Base-by-base conservation (phyloP, 306 rosid species). In the Malus orientalis region DNA sequence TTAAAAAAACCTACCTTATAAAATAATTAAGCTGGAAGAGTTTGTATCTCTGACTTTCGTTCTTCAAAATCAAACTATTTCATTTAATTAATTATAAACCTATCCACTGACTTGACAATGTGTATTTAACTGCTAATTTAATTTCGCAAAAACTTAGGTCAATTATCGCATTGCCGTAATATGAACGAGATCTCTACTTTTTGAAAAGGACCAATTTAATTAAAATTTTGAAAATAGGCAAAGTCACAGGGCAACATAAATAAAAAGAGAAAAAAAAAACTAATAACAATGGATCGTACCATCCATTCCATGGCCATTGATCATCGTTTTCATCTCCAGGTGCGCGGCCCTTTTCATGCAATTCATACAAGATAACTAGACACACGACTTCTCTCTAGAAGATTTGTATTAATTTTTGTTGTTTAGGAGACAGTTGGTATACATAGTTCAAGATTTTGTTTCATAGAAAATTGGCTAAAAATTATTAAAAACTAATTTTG, bases 271-370 rank as follows among this genome's bases (percentile, higher is more conserved):
- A 33, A 18, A 53, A 54, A 36, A 54, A 18, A 27, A 25, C 38
- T 30, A 76, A 44, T 9, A 65, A 10, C 49, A 44, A 47, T 10
- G 53, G 19, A 76, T 55, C 44, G 22, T 12, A 53, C 33, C 33
- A 36, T 38, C 42, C 42, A 38, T 38, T 2, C 27, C 27, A 27
- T 27, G 27, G 18, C 44, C 40, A 66, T 58, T 69, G 76, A 61
- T 63, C 51, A 70, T 70, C 71, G 4, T 45, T 27, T 69, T 61
- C 81, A 60, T 69, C 45, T 77, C 51, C 80, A 77, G 45, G 51
- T 77, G 69, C 38, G 11, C 27, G 20, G 69, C 4, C 61, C 63
- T 69, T 60, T 29, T 13, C 59, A 78, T 65, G 27, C 47, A 9
- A 22, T 63, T 30, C 69, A 65, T 18, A 33, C 20, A 4, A 11